Base-by-base conservation (phyloP, 148 eudicot species). In the Polygonum maritimum region DNA sequence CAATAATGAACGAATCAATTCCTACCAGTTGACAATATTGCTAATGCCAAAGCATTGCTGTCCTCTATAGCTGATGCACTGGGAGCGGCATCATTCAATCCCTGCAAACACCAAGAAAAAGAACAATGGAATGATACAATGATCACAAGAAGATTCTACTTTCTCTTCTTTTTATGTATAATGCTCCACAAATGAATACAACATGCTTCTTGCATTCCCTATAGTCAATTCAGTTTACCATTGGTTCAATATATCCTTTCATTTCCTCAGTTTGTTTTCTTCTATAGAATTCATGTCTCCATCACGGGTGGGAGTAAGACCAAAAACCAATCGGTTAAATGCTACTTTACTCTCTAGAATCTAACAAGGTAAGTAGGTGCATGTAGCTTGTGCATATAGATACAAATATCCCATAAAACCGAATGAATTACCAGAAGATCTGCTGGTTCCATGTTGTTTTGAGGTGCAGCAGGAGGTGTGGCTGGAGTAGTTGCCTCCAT, bases 11-110 rank as follows among this genome's bases (percentile, higher is more conserved):
- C 36, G 41, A 40, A 58, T 31, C 21, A 75, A 44, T 5, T 51
- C 14, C 76, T 75, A 95, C 99, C 97, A 77, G 97, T 83, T 77
- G 96, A 82, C 67, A 92, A 83, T 48, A 96, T 89, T 60, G 99
- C 98, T 75, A 96, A 86, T 63, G 99, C 99, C 91, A 91, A 76
- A 40, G 98, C 95, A 81, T 96, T 92, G 84, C 95, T 89, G 15
- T 96, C 98, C 87, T 92, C 99, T 75, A 92, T 86, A 45, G 84
- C 83, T 77, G 93, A 85, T 80, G 90, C 98, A 78, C 80, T 85
- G 78, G 88, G 84, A 62, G 85, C 41, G n/a, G 21, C 45, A 16
- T 79, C 86, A 81, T 88, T 86, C 84, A 96, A 81, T 19, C 98
- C 99, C 99, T 96, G 84, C 6, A 60, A 74, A 72, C 8, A 54